phyloP scores from a whole-genome alignment of 352 stramenopile genomes.

The Aphanomyces cochlioides region DNA sequence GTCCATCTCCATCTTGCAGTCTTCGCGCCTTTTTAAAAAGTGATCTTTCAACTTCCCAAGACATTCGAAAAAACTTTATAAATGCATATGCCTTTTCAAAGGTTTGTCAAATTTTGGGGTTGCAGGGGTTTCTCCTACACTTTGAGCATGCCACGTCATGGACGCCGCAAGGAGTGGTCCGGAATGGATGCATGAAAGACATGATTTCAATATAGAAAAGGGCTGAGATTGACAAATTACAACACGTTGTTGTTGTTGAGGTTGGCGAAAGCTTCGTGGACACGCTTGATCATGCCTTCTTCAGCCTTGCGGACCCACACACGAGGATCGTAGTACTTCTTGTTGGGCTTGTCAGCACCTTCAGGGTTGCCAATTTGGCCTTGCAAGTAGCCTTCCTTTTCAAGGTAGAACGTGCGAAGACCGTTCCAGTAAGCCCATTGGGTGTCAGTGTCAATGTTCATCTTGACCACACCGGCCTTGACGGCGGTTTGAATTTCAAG shows the following conservation, averaged over 20 bases:
- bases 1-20: slow-evolving; percentile 76
- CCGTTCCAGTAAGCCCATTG: slow-evolving; percentile 99
- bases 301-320: slow-evolving; percentile 97
- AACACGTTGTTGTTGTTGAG: slow-evolving; percentile 77
- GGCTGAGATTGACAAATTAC: slow-evolving; percentile 37
- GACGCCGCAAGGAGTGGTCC: too few species aligned
- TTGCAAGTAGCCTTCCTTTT: slow-evolving; percentile 97
- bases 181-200: too few species aligned
- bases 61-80: slow-evolving; percentile 11
- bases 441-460: slow-evolving; percentile 99
- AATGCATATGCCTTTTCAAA: neutral
- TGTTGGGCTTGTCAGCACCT: slow-evolving; percentile 97
- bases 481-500: slow-evolving; percentile 96
- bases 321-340: slow-evolving; percentile 99
- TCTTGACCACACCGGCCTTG: slow-evolving; percentile 97
- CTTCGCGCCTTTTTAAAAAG: neutral
- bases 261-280: slow-evolving; percentile 90
- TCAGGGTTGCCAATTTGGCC: slow-evolving; percentile 98
- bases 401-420: slow-evolving; percentile 94
- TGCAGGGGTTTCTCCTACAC: too few species aligned
- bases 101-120: too few species aligned
- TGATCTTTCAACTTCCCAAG: slow-evolving; percentile 22
- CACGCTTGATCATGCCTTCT: slow-evolving; percentile 91
- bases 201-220: slow-evolving; percentile 3
- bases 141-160: too few species aligned